Conservation (phyloP, 805 yeast species). For the Candida adriatica region DNA sequence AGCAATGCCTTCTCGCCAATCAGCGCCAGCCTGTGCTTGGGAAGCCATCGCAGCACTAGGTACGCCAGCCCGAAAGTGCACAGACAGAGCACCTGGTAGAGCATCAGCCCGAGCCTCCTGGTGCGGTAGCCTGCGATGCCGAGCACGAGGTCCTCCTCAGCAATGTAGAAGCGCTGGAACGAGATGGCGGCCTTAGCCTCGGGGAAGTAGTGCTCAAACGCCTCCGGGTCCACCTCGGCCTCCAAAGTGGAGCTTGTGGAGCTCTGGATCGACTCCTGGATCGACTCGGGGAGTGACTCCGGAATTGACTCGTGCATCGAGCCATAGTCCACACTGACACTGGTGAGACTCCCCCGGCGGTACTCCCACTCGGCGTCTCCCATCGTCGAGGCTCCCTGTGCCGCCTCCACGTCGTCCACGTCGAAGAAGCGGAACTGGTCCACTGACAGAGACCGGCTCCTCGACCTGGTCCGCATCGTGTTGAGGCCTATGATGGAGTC, state of each 20-base stretch:
- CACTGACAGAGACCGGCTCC: constrained; percentile 28
- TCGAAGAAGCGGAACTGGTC: constrained; percentile 74
- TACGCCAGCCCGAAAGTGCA: constrained; percentile 67
- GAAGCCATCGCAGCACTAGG: constrained; percentile 78
- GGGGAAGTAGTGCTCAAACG: constrained; percentile 40
- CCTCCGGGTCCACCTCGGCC: constrained; percentile 23
- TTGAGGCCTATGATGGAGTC: constrained; percentile 15
- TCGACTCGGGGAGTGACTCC: constrained; percentile 28
- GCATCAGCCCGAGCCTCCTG: constrained; percentile 35
- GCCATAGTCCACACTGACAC: constrained; percentile 19
- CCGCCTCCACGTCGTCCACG: constrained; percentile 73
- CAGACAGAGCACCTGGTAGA: constrained; percentile 50
- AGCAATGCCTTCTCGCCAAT: constrained; percentile 62
- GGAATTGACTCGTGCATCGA: constrained; percentile 21
- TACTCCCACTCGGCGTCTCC: constrained; percentile 67
- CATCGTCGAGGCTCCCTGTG: constrained; percentile 81
- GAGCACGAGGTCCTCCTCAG: constrained; percentile 91
- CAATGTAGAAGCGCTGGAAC: constrained; percentile 81
- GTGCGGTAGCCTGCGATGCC: constrained; percentile 88
- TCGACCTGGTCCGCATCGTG: constrained; percentile 25
- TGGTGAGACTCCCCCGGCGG: constrained; percentile 29
- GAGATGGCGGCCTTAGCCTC: constrained; percentile 36
- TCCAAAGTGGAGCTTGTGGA: constrained; percentile 17
- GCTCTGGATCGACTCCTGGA: constrained; percentile 26
- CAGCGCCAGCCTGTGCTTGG: constrained; percentile 60